phyloP scores from a whole-genome alignment of 768 basidiomycete genomes.

The Lactifluus hygrophoroides region DNA sequence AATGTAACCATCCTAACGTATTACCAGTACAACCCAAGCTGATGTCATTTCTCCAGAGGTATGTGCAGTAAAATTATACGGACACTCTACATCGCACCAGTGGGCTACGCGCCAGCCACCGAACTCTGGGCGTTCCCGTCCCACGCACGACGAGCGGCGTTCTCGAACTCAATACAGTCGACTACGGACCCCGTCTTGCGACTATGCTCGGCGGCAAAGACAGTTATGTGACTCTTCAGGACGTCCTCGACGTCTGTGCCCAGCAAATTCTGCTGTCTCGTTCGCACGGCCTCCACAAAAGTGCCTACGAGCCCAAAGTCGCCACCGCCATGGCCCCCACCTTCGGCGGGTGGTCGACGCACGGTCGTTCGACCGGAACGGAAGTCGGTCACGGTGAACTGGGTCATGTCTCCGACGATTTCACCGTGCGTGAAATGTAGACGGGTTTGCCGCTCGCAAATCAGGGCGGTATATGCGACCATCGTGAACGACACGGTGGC shows the following conservation, averaged over 20 bases:
- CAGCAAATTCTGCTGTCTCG: slow-evolving; percentile 51
- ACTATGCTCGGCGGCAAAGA: slow-evolving; percentile 82
- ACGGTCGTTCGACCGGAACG: slow-evolving; percentile 39
- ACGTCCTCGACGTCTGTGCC: slow-evolving; percentile 63
- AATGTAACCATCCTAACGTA: slow-evolving; percentile 8
- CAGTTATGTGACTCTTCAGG: slow-evolving; percentile 69
- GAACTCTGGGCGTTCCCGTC: not conserved
- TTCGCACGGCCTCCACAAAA: slow-evolving; percentile 69
- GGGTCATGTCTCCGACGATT: slow-evolving; percentile 77
- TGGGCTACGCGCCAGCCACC: not conserved
- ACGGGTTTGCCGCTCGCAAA: slow-evolving; percentile 77
- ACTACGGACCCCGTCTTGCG: slow-evolving; percentile 61
- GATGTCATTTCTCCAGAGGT: not conserved
- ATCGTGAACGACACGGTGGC: slow-evolving; percentile 83
- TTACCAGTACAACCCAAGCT: not conserved
- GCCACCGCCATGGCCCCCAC: slow-evolving; percentile 78
- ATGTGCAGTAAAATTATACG: not conserved
- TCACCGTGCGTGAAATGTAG: slow-evolving; percentile 84
- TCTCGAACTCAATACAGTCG: slow-evolving; percentile 60
- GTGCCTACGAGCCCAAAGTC: slow-evolving; percentile 67
- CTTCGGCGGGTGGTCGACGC: slow-evolving; percentile 44
- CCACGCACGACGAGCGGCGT: slow-evolving; percentile 33
- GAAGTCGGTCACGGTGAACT: slow-evolving; percentile 73
- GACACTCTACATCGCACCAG: not conserved
- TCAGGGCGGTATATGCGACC: slow-evolving; percentile 72